phyloP scores from a whole-genome alignment of 2,329 filamentous ascomycete genomes.

The Gaeumannomyces sp. region DNA sequence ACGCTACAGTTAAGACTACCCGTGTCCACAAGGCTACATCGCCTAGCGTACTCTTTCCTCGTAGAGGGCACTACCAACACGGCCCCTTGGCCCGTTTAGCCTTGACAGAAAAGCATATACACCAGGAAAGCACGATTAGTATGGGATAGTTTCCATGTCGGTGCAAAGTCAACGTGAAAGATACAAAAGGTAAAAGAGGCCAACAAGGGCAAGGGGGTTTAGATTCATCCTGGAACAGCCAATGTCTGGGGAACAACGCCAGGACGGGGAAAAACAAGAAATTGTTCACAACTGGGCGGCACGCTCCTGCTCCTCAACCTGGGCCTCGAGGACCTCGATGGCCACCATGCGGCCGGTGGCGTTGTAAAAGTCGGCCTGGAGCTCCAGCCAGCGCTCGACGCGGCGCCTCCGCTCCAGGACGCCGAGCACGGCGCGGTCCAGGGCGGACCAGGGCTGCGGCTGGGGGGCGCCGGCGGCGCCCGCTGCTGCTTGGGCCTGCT shows the following conservation, averaged over 20 bases:
- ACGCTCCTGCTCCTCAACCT: constrained; percentile 20
- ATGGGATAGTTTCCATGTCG: background rate
- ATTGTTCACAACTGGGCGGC: constrained; percentile 6
- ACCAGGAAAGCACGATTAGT: background rate
- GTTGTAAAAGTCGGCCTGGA: constrained; percentile 39
- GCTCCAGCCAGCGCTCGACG: constrained; percentile 31
- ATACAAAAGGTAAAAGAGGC: background rate
- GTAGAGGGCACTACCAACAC: too few relatives aligned
- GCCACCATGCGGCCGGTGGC: constrained; percentile 35
- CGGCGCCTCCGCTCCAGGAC: constrained; percentile 27
- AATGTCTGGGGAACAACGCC: too few relatives aligned
- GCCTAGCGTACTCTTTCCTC: background rate
- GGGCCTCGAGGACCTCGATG: constrained; percentile 29
- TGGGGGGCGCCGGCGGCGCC: background rate
- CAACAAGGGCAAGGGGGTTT: too few relatives aligned
- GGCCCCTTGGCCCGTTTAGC: too few relatives aligned
- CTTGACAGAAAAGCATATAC: background rate
- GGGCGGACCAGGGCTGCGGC: constrained; percentile 8
- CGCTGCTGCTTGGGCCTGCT: background rate
- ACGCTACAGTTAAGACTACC: background rate
- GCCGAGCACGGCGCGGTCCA: constrained; percentile 24
- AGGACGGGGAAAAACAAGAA: constrained; percentile 10
- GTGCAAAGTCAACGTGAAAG: background rate
- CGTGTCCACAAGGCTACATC: background rate
- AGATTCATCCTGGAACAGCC: too few relatives aligned